A percentile compares a stretch with the other conserved stretches of the same genome.
phyloP scores from a whole-genome alignment of 2,329 filamentous ascomycete genomes.

The Albifimbria verrucaria region DNA sequence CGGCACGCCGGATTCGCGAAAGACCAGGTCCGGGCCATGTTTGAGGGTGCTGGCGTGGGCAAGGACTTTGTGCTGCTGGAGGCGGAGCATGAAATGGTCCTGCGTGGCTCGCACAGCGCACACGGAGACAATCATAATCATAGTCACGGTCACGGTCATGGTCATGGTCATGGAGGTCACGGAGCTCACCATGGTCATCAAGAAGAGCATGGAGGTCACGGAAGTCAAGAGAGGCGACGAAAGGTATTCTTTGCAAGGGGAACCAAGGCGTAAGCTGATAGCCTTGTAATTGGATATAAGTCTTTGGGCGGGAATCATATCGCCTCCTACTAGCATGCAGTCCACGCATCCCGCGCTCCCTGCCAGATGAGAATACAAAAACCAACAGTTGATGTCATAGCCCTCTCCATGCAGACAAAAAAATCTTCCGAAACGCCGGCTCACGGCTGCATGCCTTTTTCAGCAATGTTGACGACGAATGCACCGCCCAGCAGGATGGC shows the following conservation, averaged over 20 bases:
- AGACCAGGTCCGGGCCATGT: conserved; percentile 56
- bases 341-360: neutral
- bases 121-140: conserved; percentile 6
- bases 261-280: conserved; percentile 28
- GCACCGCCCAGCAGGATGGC: conserved; percentile 75
- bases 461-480: conserved; percentile 50
- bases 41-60: conserved; percentile 58
- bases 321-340: neutral
- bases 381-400: neutral
- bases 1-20: conserved; percentile 64
- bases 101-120: no score
- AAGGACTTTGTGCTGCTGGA: conserved; percentile 55
- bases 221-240: conserved; percentile 7
- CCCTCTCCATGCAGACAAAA: no score
- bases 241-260: conserved; percentile 46
- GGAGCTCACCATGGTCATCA: neutral
- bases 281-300: no score
- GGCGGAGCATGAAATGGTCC: conserved; percentile 47
- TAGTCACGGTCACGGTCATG: no score
- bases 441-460: conserved; percentile 12
- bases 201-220: no score
- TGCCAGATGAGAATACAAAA: neutral
- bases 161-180: conserved; percentile 19
- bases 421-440: neutral
- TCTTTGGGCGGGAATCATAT: neutral